Evolutionary conservation across 805 yeast species (phyloP).

Genomic region (Saturnispora mendoncae): DNA sequence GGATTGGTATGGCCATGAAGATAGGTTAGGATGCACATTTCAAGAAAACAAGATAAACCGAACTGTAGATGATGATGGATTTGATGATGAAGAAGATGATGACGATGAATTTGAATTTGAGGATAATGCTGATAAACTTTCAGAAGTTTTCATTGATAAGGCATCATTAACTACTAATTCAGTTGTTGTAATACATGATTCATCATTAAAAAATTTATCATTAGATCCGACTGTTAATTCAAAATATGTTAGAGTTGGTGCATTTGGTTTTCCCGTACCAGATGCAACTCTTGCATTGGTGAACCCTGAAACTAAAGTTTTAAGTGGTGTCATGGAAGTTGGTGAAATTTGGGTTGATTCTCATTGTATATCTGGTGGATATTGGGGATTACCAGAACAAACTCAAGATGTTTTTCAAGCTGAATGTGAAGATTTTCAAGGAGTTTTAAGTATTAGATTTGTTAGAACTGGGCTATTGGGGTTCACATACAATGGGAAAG

Average conservation of each 20-base stretch:
- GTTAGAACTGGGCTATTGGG: constrained; percentile 88
- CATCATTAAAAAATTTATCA: constrained; percentile 45
- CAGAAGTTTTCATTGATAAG: constrained; percentile 65
- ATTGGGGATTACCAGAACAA: constrained; percentile 62
- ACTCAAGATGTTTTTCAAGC: constrained; percentile 77
- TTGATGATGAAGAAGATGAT: constrained; percentile 23
- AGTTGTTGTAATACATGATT: constrained; percentile 55
- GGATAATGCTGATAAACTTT: constrained; percentile 33
- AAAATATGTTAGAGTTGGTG: constrained; percentile 58
- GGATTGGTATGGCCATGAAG: constrained; percentile 78
- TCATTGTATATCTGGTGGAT: constrained; percentile 83
- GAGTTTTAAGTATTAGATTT: constrained; percentile 65
- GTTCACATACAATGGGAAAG: constrained; percentile 76
- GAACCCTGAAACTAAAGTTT: constrained; percentile 77
- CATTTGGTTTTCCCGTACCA: constrained; percentile 91
- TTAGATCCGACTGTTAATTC: constrained; percentile 17
- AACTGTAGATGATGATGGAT: constrained; percentile 25
- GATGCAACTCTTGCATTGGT: constrained; percentile 91
- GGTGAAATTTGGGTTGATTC: constrained; percentile 99
- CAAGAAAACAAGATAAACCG: constrained; percentile 20
- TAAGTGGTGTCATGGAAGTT: constrained; percentile 68
- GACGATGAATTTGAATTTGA: constrained; percentile 15
- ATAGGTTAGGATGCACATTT: constrained; percentile 46
- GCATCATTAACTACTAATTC: constrained; percentile 64
- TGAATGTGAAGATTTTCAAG: constrained; percentile 62